Evolutionary conservation across 345 rosid genomes (phyloP).

Genomic region (Carallia pectinifolia): DNA sequence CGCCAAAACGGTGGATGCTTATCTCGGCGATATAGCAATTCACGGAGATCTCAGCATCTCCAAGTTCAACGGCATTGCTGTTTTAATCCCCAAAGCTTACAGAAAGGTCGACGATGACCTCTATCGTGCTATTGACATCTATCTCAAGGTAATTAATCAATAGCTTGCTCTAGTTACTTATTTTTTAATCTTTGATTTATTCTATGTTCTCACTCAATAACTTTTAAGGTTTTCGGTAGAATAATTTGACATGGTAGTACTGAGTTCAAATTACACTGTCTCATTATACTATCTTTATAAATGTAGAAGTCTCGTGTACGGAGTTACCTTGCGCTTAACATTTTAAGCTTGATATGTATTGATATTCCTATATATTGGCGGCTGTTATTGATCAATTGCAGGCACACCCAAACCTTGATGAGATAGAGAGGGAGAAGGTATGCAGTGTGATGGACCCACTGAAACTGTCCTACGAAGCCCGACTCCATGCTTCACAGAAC

Average conservation of each 20-base stretch:
- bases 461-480: slow-evolving; percentile 81
- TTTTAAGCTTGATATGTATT: too few relatives aligned
- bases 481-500: slow-evolving; percentile 97
- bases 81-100: slow-evolving; percentile 65
- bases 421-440: slow-evolving; percentile 82
- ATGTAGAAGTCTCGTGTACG: too few relatives aligned
- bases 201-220: too few relatives aligned
- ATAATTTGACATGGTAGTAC: too few relatives aligned
- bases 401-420: slow-evolving; percentile 84
- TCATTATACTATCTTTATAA: too few relatives aligned
- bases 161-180: too few relatives aligned
- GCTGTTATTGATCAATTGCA: slow-evolving; percentile 9
- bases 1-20: slow-evolving; percentile 66
- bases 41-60: slow-evolving; percentile 60
- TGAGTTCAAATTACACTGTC: too few relatives aligned
- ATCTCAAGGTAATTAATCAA: slow-evolving; percentile 54
- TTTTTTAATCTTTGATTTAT: not conserved
- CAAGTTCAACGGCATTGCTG: slow-evolving; percentile 81
- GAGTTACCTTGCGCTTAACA: too few relatives aligned
- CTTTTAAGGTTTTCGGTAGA: too few relatives aligned
- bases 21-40: slow-evolving; percentile 73
- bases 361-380: not conserved
- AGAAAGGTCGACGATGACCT: slow-evolving; percentile 81
- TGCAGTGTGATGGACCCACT: slow-evolving; percentile 90
- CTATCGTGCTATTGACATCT: slow-evolving; percentile 83